Evolutionary conservation across 2,329 filamentous ascomycete species (phyloP), one percentile per base, ranked within the genome.

Genomic region (Exophiala mesophila): DNA sequence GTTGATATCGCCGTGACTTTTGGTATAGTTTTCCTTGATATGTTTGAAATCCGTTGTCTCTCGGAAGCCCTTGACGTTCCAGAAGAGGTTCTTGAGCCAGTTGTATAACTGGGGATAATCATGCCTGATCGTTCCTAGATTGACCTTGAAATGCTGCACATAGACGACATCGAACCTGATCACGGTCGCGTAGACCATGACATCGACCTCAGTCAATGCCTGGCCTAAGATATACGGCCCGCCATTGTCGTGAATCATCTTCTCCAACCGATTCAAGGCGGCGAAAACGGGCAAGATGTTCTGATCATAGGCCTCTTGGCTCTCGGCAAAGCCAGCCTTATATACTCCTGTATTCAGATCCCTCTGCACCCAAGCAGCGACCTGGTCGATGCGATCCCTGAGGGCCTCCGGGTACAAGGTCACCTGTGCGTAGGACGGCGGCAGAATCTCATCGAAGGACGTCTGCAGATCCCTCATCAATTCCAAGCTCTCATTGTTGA

Each of bases 1-100:
- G 51, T 82, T 82, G 45, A 82, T 73, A 46, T 74, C 72, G 3
- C 52, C 53, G 54, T 82, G 77, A 42, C 71, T 76, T 61, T 82
- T 82, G 9, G 77, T 76, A 47, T 77, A 76, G 63, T 80, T 82
- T 58, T 84, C 80, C 61, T 83, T 84, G 57, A 83, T 83, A 54
- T 84, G 80, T 48, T 63, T 72, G 50, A 83, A 83, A 48, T 83
- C 67, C 0, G 80, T 83, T 12, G 74, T 78, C 52, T 77, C 73
- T 44, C 59, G 69, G 47, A 78, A 78, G 0, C 70, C 76, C 23
- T 40, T 36, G 1, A 74, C 66, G 44, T 74, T 71, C 69, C 73
- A 79, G 61, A 80, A 82, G 57, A 80, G 55, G 23, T 68, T 68
- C 60, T 72, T 77, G 50, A 82, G 50, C 76, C 77, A 82, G 49